A percentile compares a stretch with the other conserved stretches of the same genome.
Evolutionary conservation across 1,284 basidiomycete genomes (phyloP).

Genomic region (Agroathelia rolfsii): DNA sequence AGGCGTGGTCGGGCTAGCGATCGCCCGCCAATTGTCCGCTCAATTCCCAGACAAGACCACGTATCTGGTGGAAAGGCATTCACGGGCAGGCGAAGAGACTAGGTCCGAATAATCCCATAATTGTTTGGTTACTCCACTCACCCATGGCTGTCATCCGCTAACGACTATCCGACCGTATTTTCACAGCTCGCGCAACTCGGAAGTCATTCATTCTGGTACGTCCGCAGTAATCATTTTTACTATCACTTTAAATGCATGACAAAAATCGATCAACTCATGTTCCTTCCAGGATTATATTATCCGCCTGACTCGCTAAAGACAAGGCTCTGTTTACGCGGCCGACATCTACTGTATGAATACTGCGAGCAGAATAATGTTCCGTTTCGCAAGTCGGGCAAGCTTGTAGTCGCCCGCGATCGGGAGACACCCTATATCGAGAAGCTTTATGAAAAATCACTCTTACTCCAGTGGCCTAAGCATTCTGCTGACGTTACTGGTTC

Average conservation of each 20-base stretch:
- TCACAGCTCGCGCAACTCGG: conserved; percentile 83
- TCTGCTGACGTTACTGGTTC: conserved; percentile 19
- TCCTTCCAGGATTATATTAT: conserved; percentile 64
- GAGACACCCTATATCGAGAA: conserved; percentile 65
- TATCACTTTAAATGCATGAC: background rate
- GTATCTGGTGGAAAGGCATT: conserved; percentile 78
- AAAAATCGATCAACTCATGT: background rate
- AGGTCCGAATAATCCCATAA: conserved; percentile 39
- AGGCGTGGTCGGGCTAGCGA: conserved; percentile 85
- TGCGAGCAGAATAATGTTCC: conserved; percentile 64
- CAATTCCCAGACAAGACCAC: conserved; percentile 68
- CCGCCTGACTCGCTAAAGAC: conserved; percentile 83
- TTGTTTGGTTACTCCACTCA: background rate
- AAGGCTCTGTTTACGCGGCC: conserved; percentile 77
- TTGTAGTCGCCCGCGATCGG: conserved; percentile 65
- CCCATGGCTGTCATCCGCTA: conserved; percentile 2
- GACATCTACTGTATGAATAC: conserved; percentile 76
- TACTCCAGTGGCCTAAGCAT: conserved; percentile 40
- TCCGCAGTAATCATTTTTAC: conserved; percentile 8
- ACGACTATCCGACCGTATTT: conserved; percentile 1
- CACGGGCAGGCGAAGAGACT: conserved; percentile 67
- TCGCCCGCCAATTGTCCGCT: conserved; percentile 68
- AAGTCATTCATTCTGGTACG: conserved; percentile 87
- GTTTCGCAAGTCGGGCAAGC: conserved; percentile 74
- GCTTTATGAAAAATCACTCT: conserved; percentile 55